Percentiles rank a stretch among this genome's conserved stretches.
Evolutionary conservation across 345 rosid genomes (phyloP).

Genomic region (Cochlearia excelsa): DNA sequence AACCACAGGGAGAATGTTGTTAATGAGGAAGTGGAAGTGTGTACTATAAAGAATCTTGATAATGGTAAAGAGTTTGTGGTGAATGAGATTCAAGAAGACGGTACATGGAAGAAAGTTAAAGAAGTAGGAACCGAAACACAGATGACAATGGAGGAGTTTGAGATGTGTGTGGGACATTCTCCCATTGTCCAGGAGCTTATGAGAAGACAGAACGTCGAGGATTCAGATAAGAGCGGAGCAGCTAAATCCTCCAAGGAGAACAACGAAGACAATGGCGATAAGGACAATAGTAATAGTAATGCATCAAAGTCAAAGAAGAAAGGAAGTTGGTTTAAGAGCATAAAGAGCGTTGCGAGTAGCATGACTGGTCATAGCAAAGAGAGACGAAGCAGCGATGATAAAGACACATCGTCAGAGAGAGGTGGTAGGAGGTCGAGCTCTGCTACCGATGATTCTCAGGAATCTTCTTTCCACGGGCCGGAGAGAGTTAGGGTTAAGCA

Average conservation of each 20-base stretch:
- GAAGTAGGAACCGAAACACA: slow-evolving; percentile 89
- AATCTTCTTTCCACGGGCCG: slow-evolving; percentile 74
- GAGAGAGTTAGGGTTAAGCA: slow-evolving; percentile 86
- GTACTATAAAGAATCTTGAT: slow-evolving; percentile 83
- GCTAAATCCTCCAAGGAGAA: slow-evolving; percentile 27
- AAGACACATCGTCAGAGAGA: slow-evolving; percentile 81
- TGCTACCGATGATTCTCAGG: slow-evolving; percentile 93
- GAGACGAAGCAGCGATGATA: slow-evolving; percentile 88
- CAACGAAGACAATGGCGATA: slow-evolving; percentile 35
- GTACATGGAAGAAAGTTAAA: slow-evolving; percentile 70
- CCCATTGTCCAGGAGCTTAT: slow-evolving; percentile 92
- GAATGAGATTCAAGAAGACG: slow-evolving; percentile 79
- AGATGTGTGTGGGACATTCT: slow-evolving; percentile 82
- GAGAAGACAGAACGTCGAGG: slow-evolving; percentile 93
- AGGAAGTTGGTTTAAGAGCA: slow-evolving; percentile 75
- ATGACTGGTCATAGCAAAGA: slow-evolving; percentile 58
- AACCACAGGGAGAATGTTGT: slow-evolving; percentile 29
- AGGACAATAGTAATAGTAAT: slow-evolving; percentile 24
- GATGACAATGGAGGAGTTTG: slow-evolving; percentile 94
- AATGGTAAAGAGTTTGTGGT: slow-evolving; percentile 85
- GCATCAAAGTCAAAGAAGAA: slow-evolving; percentile 66
- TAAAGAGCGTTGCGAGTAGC: slow-evolving; percentile 68
- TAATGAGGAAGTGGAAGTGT: slow-evolving; percentile 40
- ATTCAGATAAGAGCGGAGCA: slow-evolving; percentile 44
- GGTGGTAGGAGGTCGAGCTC: slow-evolving; percentile 94